phyloP scores from a whole-genome alignment of 2,329 filamentous ascomycete genomes.

The Diaporthe humulicola region DNA sequence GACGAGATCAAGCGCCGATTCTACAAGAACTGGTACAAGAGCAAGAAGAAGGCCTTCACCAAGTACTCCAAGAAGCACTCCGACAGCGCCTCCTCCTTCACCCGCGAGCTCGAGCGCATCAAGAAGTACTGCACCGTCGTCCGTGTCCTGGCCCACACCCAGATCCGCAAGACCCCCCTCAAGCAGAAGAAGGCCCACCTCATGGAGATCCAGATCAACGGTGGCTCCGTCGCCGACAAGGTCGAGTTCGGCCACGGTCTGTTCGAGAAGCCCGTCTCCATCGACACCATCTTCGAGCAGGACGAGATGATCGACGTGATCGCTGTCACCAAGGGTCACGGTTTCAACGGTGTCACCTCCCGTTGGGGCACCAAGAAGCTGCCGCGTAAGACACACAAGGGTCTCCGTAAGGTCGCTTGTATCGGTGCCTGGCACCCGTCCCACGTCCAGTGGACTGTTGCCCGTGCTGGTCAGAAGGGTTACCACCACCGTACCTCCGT shows the following conservation, averaged over 20 bases:
- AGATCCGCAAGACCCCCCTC: slow-evolving; percentile 98
- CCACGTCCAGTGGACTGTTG: slow-evolving; percentile 99
- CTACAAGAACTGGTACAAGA: slow-evolving; percentile 99
- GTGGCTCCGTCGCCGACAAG: slow-evolving; percentile 95
- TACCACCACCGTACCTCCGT: slow-evolving; percentile 99
- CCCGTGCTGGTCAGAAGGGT: slow-evolving; percentile 99
- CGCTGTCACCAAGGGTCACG: slow-evolving; percentile 99
- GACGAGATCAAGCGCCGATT: slow-evolving; percentile 99
- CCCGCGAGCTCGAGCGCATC: slow-evolving; percentile 98
- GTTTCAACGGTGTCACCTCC: slow-evolving; percentile 96
- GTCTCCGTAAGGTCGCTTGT: slow-evolving; percentile 99
- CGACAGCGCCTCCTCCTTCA: slow-evolving; percentile 91
- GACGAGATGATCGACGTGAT: slow-evolving; percentile 99
- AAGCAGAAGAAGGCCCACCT: slow-evolving; percentile 99
- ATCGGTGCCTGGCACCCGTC: slow-evolving; percentile 99
- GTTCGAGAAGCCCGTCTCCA: slow-evolving; percentile 98
- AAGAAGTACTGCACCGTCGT: slow-evolving; percentile 99
- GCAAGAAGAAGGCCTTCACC: slow-evolving; percentile 99
- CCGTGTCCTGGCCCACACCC: slow-evolving; percentile 98
- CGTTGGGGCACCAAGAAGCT: slow-evolving; percentile 99
- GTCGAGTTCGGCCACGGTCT: slow-evolving; percentile 94
- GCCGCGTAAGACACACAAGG: slow-evolving; percentile 99
- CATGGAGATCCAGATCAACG: slow-evolving; percentile 99
- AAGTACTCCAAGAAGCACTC: slow-evolving; percentile 99
- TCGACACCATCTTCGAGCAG: slow-evolving; percentile 97